These are phyloP conservation scores for Barnettozyma vustinii DNA, from an alignment of 805 yeast genomes.

Conservation along the genomic window DNA sequence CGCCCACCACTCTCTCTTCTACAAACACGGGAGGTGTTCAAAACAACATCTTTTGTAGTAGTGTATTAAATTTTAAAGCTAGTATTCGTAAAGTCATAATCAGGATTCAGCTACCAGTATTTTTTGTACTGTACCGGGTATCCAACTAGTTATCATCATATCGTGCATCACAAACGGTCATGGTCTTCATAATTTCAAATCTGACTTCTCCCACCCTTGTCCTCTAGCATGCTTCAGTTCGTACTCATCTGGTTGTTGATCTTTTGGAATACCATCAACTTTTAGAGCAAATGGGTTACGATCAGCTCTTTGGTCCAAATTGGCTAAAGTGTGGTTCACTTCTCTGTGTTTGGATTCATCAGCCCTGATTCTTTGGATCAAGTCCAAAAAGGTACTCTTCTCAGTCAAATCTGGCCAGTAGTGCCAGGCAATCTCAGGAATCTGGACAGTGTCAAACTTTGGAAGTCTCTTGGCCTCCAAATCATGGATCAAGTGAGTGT, in stretches of 20 bases:
- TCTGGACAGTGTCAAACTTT: constrained; percentile 36
- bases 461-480: constrained; percentile 45
- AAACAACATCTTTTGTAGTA: too few relatives aligned
- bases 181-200: constrained; percentile 7
- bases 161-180: neutral
- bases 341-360: constrained; percentile 79
- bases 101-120: too few relatives aligned
- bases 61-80: too few relatives aligned
- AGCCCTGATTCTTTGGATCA: constrained; percentile 59
- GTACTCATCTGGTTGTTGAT: constrained; percentile 24
- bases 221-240: constrained; percentile 10
- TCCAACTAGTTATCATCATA: too few relatives aligned
- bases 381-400: constrained; percentile 50
- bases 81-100: too few relatives aligned
- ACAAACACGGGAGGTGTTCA: too few relatives aligned
- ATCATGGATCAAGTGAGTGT: constrained; percentile 54
- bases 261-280: constrained; percentile 21
- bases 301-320: constrained; percentile 45
- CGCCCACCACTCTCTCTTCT: too few relatives aligned
- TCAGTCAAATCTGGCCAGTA: constrained; percentile 54
- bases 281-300: constrained; percentile 63
- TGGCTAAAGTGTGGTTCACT: constrained; percentile 73
- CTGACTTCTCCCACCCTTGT: constrained; percentile 15
- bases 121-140: too few relatives aligned
- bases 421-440: constrained; percentile 56